phyloP scores from a whole-genome alignment of 129 eudicot genomes.

The Calendula officinalis region DNA sequence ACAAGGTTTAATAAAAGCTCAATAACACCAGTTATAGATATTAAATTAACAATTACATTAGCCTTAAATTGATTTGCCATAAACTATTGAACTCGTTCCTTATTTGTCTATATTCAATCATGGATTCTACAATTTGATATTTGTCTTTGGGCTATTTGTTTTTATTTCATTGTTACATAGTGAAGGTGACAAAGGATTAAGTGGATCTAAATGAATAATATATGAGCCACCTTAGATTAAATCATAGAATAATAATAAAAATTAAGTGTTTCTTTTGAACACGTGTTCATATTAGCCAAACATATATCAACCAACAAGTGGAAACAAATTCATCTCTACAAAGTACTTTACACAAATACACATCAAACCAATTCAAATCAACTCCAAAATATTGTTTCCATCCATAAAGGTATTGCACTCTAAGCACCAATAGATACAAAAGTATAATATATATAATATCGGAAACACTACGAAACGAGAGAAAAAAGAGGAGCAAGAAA shows the following conservation, averaged over 20 bases:
- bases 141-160: constrained; percentile 22
- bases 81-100: not conserved
- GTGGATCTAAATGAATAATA: not conserved
- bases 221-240: not conserved
- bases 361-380: constrained; percentile 37
- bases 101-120: constrained; percentile 3
- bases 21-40: not conserved
- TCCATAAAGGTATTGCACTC: constrained; percentile 33
- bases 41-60: not conserved
- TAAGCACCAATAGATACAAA: constrained; percentile 35
- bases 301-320: constrained; percentile 24
- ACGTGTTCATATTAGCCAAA: too few relatives aligned
- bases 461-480: constrained; percentile 13
- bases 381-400: constrained; percentile 37
- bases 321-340: constrained; percentile 33
- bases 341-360: constrained; percentile 36
- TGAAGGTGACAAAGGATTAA: constrained; percentile 5
- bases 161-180: constrained; percentile 3
- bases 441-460: constrained; percentile 22
- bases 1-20: not conserved
- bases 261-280: not conserved
- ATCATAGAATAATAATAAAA: too few relatives aligned
- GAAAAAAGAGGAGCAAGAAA: constrained; percentile 10
- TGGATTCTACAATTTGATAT: constrained; percentile 4
- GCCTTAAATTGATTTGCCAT: not conserved